Percentiles rank a stretch among this genome's conserved stretches.
phyloP scores from a whole-genome alignment of 306 rosid species.

The Neltuma alba region DNA sequence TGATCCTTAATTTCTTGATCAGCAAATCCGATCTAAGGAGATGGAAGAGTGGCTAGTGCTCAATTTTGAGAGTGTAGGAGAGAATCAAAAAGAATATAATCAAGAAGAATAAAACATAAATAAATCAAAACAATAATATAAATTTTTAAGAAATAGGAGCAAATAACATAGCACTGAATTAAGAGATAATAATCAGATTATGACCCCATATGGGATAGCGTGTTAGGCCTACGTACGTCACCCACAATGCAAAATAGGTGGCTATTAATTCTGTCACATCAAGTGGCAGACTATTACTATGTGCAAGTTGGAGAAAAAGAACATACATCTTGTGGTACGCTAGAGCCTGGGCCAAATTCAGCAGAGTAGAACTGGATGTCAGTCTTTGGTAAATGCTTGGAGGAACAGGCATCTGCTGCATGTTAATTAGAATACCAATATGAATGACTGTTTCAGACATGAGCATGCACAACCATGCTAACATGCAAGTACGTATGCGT shows the following conservation, averaged over 20 bases:
- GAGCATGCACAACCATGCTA: not conserved
- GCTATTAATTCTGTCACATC: not conserved
- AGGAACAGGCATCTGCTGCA: slow-evolving; percentile 94
- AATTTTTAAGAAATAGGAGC: no score
- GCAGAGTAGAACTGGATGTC: slow-evolving; percentile 81
- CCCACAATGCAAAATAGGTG: no score
- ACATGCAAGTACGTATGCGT: not conserved
- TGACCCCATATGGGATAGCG: no score
- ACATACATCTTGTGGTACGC: slow-evolving; percentile 92
- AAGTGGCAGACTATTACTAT: not conserved
- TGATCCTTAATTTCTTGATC: not conserved
- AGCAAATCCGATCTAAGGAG: not conserved
- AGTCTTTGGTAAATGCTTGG: slow-evolving; percentile 89
- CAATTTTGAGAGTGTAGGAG: not conserved
- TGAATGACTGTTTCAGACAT: slow-evolving; percentile 13
- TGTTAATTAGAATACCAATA: slow-evolving; percentile 36
- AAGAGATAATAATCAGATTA: not conserved
- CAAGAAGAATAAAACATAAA: no score
- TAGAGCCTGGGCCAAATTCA: slow-evolving; percentile 94
- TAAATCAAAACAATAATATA: no score
- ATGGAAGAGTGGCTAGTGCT: not conserved
- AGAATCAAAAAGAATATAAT: no score
- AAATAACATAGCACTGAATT: not conserved
- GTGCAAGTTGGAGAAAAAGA: slow-evolving; percentile 21
- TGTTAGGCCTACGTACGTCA: no score